phyloP scores from a whole-genome alignment of 1,284 basidiomycete genomes.

The Papiliotrema flavescens region DNA sequence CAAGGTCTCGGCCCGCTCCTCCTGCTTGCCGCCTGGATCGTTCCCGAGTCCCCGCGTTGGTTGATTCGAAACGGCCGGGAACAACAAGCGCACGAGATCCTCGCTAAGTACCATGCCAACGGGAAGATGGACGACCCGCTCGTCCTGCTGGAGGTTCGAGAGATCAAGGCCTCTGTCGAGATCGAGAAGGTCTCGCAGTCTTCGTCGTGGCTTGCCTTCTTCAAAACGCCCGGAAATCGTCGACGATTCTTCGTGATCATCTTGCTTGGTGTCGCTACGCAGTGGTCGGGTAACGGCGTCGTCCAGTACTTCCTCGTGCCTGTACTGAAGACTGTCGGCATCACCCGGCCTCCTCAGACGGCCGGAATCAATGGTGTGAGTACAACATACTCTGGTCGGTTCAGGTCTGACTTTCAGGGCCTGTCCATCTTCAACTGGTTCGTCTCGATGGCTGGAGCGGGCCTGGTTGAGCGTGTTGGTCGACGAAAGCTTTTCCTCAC shows the following conservation, averaged over 20 bases:
- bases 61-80: conserved; percentile 57
- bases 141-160: conserved; percentile 42
- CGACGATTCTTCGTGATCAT: conserved; percentile 23
- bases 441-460: conserved; percentile 33
- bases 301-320: conserved; percentile 65
- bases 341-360: conserved; percentile 36
- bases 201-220: conserved; percentile 13
- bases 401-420: conserved; percentile 30
- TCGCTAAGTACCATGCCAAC: conserved; percentile 61
- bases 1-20: conserved; percentile 60
- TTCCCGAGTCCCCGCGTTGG: conserved; percentile 68
- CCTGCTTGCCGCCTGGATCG: conserved; percentile 40
- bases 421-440: conserved; percentile 48
- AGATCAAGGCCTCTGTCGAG: conserved; percentile 44
- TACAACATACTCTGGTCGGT: too few relatives aligned
- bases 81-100: conserved; percentile 55
- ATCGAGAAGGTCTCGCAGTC: conserved; percentile 33
- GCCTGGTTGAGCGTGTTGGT: conserved; percentile 33
- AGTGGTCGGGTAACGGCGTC: conserved; percentile 53
- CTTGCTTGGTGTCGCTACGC: conserved; percentile 8
- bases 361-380: conserved; percentile 67
- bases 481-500: conserved; percentile 47
- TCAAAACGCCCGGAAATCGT: conserved; percentile 17
- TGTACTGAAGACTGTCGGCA: conserved; percentile 67
- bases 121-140: conserved; percentile 41